phyloP scores from a whole-genome alignment of 441 rosid species.

The Adansonia madagascariensis region DNA sequence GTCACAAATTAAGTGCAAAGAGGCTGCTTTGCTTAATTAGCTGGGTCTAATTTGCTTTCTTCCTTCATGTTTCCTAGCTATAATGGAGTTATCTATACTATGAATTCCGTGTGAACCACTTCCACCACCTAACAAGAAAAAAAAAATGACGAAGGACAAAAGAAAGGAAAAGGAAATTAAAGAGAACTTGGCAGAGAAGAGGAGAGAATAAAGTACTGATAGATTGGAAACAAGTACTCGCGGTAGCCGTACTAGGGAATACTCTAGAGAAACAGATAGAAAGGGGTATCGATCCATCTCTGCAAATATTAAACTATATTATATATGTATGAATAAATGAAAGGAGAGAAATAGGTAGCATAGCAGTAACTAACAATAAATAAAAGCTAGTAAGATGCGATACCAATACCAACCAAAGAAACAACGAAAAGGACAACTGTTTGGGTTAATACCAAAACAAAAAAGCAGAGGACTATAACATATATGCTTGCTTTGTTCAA shows the following conservation, averaged over 20 bases:
- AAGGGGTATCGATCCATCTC: slow-evolving; percentile 2
- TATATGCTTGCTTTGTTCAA: slow-evolving; percentile 33
- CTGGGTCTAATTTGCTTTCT: neutral
- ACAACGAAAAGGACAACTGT: slow-evolving; percentile 8
- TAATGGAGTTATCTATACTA: neutral
- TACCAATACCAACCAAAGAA: neutral
- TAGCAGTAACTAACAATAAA: neutral
- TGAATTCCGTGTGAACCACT: neutral
- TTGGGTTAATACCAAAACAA: slow-evolving; percentile 25
- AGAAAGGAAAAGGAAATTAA: neutral
- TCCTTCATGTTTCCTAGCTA: slow-evolving; percentile 10
- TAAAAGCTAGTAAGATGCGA: neutral
- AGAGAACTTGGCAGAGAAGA: neutral
- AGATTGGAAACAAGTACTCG: neutral
- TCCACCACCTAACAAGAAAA: neutral
- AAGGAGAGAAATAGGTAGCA: neutral
- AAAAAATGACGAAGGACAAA: neutral
- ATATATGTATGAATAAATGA: neutral
- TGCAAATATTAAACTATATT: neutral
- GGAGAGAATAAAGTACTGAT: neutral
- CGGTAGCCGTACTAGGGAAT: neutral
- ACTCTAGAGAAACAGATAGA: neutral
- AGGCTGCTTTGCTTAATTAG: neutral
- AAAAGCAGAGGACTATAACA: slow-evolving; percentile 44
- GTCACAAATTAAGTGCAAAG: neutral